phyloP scores from a whole-genome alignment of 2,329 filamentous ascomycete genomes.

The Aaosphaeria pasadenensis region DNA sequence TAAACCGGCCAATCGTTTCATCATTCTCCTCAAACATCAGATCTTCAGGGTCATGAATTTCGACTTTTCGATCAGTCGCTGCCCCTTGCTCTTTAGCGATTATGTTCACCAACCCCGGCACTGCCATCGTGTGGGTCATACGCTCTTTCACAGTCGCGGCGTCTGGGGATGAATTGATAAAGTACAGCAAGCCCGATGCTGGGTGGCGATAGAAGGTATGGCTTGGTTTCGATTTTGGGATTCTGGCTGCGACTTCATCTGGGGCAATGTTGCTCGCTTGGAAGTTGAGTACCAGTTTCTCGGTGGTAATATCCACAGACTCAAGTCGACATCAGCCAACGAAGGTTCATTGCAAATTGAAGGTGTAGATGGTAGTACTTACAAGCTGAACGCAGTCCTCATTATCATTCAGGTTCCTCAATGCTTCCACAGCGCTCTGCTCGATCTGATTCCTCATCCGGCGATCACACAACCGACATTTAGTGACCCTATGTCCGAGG shows the following conservation, averaged over 20 bases:
- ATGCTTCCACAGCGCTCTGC: conserved; percentile 12
- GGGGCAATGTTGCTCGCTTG: conserved; percentile 1
- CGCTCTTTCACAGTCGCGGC: conserved; percentile 18
- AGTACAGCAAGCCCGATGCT: conserved; percentile 11
- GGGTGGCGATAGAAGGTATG: conserved; percentile 28
- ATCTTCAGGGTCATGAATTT: conserved; percentile 24
- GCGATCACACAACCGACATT: conserved; percentile 28
- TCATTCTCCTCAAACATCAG: conserved; percentile 11
- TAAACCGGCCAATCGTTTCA: not conserved
- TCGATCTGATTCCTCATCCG: conserved; percentile 29
- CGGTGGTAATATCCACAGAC: conserved; percentile 9
- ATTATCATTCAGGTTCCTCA: conserved; percentile 7
- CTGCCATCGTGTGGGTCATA: conserved; percentile 29
- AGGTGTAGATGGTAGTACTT: conserved; percentile 2
- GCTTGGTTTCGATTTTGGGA: conserved; percentile 15
- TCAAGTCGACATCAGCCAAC: not conserved
- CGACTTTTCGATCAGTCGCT: conserved; percentile 22
- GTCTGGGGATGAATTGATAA: conserved; percentile 26
- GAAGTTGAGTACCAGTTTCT: conserved; percentile 13
- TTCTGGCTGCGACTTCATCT: conserved; percentile 1
- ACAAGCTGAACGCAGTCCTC: conserved; percentile 21
- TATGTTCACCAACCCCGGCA: conserved; percentile 23
- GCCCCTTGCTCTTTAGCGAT: conserved; percentile 20
- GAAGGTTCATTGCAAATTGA: not conserved
- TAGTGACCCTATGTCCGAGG: conserved; percentile 19